Evolutionary conservation across 1,284 basidiomycete species (phyloP), one percentile per base, ranked within the genome.

Genomic region (Heterobasidion parviporum): DNA sequence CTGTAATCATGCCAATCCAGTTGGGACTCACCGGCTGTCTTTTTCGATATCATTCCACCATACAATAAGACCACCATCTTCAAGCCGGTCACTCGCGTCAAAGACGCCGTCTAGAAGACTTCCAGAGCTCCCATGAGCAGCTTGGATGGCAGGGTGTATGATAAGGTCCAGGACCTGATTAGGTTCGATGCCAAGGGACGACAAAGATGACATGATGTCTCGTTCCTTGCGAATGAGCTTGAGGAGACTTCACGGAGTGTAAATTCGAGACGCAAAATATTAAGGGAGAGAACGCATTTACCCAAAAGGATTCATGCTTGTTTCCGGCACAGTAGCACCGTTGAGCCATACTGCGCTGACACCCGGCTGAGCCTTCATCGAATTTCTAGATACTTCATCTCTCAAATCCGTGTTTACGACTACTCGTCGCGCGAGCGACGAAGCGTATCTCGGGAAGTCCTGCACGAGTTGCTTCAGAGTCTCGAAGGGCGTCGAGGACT

Each of bases 31-130:
- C 76, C 81, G 74, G n/a, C 71, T 74, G 66, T 98, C 95, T 59
- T 84, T 89, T 70, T 92, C 87, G 26, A 98, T 70, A 69, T 98
- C 87, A 69, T 98, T 98, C 82, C 89, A 87, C 83, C 90, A 98
- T 0, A 85, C 67, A 52, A 97, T 81, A 2, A 87, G 78, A 14
- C 74, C 78, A 0, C 87, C 90, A 1, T 81, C 89, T 68, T 97
- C 94, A 6, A 67, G 64, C n/a, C 90, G 75, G 67, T 98, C 94
- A 59, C 89, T 92, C 2, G 92, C 88, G 68, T 97, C 94, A 53
- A 94, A 87, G 9, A 95, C 63, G 0, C 85, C 88, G 57, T 93
- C 91, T 36, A 89, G 66, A 4, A 80, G 75, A 53, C 79, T 82
- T 2, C 70, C 66, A 50, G 67, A 73, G 53, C 70, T 74, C 59